Conservation (phyloP, 441 rosid species). For the Jatropha multifida region DNA sequence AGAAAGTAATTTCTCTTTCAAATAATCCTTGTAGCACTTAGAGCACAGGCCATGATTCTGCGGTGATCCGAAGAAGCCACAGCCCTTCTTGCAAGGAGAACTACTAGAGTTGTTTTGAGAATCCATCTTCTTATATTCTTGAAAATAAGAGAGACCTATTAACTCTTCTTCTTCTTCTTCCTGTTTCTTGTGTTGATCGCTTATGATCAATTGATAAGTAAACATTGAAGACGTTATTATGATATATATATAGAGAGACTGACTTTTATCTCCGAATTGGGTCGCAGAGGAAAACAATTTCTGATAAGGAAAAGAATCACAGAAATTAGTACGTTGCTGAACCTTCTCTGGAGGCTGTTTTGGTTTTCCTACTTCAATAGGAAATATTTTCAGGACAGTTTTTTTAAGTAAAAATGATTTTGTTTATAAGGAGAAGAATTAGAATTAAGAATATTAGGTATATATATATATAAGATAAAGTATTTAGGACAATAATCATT, state of each 20-base stretch:
- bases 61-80: conserved; percentile 34
- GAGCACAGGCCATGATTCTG: conserved; percentile 34
- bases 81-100: conserved; percentile 26
- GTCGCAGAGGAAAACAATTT: background rate
- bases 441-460: too few relatives aligned
- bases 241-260: too few relatives aligned
- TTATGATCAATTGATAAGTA: background rate
- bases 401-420: too few relatives aligned
- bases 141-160: too few relatives aligned
- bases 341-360: background rate
- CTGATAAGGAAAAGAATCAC: background rate
- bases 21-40: conserved; percentile 29
- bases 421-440: too few relatives aligned
- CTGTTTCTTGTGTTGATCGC: background rate
- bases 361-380: background rate
- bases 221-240: too few relatives aligned
- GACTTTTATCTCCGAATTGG: background rate
- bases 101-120: background rate
- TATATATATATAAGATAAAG: too few relatives aligned
- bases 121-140: conserved; percentile 2
- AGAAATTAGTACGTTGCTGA: background rate
- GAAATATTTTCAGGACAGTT: too few relatives aligned
- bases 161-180: background rate
- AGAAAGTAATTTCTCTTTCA: background rate
- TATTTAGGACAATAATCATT: too few relatives aligned